Evolutionary conservation across 2,329 filamentous ascomycete species (phyloP), one percentile per base, ranked within the genome.

Genomic region (Ophiostoma triangulosporum): DNA sequence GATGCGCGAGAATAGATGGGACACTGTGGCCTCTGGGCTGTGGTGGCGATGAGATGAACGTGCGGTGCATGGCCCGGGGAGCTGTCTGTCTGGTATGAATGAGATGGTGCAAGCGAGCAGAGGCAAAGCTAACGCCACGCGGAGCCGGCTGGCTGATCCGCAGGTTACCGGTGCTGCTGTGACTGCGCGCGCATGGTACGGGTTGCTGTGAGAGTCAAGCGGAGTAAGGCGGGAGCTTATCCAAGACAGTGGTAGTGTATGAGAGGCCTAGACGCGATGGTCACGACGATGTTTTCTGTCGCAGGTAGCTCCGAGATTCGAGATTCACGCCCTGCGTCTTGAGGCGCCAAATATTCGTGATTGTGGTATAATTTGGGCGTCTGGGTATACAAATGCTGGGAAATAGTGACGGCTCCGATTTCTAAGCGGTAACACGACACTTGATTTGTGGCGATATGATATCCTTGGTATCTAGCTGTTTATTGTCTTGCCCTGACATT

Each of bases 71-170:
- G 26, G 17, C 29, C 46, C 29, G n/a, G 29, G 15, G 29, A 49
- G 20, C 31, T 20, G 26, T 26, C 15, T 15, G 15, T 29, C 22
- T 15, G 22, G 22, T 45, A 27, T 26, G 14, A 45, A 27, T 26
- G 14, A 45, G 40, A 12, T 22, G 40, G 24, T 26, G 12, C 12
- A 45, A 12, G 40, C 24, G 12, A 45, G 40, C 31, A 4, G 40
- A 26, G 12, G 6, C 22, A 45, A 45, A 26, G n/a, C 26, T 17
- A 29, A 24, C 32, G 32, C 48, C 11, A 24, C 31, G 11, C 48
- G 48, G 48, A 15, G 32, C 48, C 33, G 32, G 24, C n/a, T 51
- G 49, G 49, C 49, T 36, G 8, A 7, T 38, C 49, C 49, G 49
- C 49, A 40, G 49, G 49, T 51, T 51, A 51, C 33, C 49, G 22